phyloP scores from a whole-genome alignment of 31 red algal genomes.

The Odonthalia washingtoniensis region DNA sequence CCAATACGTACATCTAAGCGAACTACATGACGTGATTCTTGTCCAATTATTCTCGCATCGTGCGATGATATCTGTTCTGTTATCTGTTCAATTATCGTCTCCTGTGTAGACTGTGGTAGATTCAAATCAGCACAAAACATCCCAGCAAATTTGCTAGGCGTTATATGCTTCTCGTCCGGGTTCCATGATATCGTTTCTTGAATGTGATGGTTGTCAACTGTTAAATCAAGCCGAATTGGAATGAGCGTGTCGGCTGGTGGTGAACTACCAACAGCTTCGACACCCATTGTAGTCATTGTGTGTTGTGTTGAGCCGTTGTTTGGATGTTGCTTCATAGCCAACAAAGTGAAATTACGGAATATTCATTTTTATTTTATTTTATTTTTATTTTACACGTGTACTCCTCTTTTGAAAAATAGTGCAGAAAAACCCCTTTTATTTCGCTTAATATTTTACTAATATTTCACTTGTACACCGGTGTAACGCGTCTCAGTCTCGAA shows the following conservation, averaged over 20 bases:
- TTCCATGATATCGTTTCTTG: slow-evolving; percentile 89
- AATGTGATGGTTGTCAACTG: slow-evolving; percentile 61
- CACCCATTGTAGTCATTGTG: too few relatives aligned
- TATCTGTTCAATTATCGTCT: slow-evolving; percentile 57
- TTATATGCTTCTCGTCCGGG: slow-evolving; percentile 57
- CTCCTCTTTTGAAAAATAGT: too few relatives aligned
- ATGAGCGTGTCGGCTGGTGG: slow-evolving; percentile 63
- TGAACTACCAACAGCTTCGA: too few relatives aligned
- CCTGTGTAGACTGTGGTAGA: slow-evolving; percentile 49
- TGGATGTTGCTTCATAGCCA: too few relatives aligned
- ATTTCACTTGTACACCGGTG: too few relatives aligned
- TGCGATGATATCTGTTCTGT: slow-evolving; percentile 70
- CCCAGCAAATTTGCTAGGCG: slow-evolving; percentile 70
- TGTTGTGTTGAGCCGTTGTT: too few relatives aligned
- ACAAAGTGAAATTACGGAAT: too few relatives aligned
- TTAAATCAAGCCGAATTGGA: slow-evolving; percentile 91
- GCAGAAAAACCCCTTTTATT: too few relatives aligned
- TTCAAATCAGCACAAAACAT: slow-evolving; percentile 58
- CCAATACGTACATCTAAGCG: slow-evolving; percentile 87
- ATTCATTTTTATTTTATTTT: too few relatives aligned
- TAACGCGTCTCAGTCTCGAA: too few relatives aligned
- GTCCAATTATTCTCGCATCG: slow-evolving; percentile 17
- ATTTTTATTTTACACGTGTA: too few relatives aligned
- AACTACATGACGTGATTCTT: slow-evolving; percentile 72
- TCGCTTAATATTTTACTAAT: too few relatives aligned